Evolutionary conservation across 164 flowering plant species (phyloP).

Genomic region (Dillenia suffruticosa): DNA sequence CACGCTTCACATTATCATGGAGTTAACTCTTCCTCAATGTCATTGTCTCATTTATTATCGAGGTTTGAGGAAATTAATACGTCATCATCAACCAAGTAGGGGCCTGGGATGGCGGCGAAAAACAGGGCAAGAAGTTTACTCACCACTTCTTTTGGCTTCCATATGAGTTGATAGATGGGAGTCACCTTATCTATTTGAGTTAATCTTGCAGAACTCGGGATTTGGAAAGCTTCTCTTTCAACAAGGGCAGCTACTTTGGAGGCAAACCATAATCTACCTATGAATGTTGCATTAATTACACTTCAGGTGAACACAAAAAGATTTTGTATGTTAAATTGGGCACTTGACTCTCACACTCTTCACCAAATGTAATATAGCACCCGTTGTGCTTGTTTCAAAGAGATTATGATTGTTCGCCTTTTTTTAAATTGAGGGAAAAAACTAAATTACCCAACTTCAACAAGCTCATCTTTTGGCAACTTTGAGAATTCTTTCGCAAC

Average conservation of each 20-base stretch:
- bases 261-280: conserved; percentile 65
- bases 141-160: conserved; percentile 70
- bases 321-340: too few relatives aligned
- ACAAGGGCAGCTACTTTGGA: conserved; percentile 48
- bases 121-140: conserved; percentile 73
- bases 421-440: too few relatives aligned
- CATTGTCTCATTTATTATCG: neutral
- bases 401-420: too few relatives aligned
- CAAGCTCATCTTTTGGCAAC: too few relatives aligned
- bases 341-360: too few relatives aligned
- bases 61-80: conserved; percentile 78
- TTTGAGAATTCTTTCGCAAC: too few relatives aligned
- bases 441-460: too few relatives aligned
- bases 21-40: too few relatives aligned
- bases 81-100: conserved; percentile 53
- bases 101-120: conserved; percentile 70
- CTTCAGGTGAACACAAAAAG: conserved; percentile 54
- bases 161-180: too few relatives aligned
- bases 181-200: neutral
- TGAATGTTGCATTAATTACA: conserved; percentile 76
- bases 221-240: conserved; percentile 52
- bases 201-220: conserved; percentile 39
- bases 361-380: too few relatives aligned
- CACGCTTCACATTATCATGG: too few relatives aligned
- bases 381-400: too few relatives aligned